A percentile compares a stretch with the other conserved stretches of the same genome.
phyloP scores from a whole-genome alignment of 2,329 filamentous ascomycete genomes.

The Eurotiales sp. region DNA sequence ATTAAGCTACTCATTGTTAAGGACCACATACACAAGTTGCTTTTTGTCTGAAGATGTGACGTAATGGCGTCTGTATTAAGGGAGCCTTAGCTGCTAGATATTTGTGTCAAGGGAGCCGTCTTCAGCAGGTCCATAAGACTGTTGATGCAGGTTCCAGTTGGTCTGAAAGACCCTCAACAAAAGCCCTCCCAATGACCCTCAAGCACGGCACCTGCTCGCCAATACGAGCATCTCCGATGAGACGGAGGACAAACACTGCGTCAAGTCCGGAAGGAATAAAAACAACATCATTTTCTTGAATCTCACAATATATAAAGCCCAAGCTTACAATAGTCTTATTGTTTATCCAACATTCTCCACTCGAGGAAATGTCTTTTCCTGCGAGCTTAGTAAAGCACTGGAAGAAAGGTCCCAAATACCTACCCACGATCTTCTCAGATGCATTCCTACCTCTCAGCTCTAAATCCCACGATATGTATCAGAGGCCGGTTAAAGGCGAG shows the following conservation, averaged over 20 bases:
- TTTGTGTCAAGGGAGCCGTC: background rate
- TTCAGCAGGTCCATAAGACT: background rate
- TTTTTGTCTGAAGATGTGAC: too few species aligned
- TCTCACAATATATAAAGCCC: background rate
- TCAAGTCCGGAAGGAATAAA: background rate
- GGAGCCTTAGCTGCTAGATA: too few species aligned
- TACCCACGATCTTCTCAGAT: background rate
- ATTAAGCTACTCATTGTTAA: too few species aligned
- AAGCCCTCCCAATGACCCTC: background rate
- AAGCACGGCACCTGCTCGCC: background rate
- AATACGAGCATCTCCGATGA: background rate
- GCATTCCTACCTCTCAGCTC: too few species aligned
- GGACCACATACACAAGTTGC: too few species aligned
- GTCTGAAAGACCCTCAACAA: background rate
- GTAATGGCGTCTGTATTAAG: too few species aligned
- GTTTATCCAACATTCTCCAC: background rate
- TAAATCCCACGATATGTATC: too few species aligned
- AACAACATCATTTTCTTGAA: background rate
- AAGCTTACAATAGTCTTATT: background rate
- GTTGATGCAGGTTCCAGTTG: background rate
- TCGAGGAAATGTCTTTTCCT: background rate
- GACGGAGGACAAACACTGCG: background rate
- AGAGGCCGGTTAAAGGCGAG: too few species aligned
- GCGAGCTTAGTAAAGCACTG: background rate
- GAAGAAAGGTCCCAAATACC: background rate